Conservation (phyloP, 2,329 filamentous ascomycete genomes). For the Aspergillus pseudonomiae region DNA sequence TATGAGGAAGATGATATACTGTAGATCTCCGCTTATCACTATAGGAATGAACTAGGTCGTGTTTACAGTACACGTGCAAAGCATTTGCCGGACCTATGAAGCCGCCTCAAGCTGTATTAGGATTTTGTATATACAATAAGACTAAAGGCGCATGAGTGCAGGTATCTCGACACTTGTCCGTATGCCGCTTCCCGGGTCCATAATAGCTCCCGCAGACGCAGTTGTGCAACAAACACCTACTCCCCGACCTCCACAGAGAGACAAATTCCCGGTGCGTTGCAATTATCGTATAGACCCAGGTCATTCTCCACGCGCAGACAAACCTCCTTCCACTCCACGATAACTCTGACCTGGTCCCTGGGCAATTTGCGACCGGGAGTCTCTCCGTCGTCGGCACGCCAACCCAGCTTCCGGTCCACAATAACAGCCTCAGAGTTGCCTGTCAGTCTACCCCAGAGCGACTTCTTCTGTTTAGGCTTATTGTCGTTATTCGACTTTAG, state of each 20-base stretch:
- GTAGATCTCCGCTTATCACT: not conserved
- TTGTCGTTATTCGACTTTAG: not conserved
- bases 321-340: conserved; percentile 1
- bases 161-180: not conserved
- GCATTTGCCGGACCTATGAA: not conserved
- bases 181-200: not conserved
- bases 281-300: not conserved
- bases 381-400: not conserved
- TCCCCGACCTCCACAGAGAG: conserved; percentile 1
- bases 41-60: not conserved
- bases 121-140: not conserved
- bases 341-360: not conserved
- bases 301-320: not conserved
- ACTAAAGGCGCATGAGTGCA: not conserved
- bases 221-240: not conserved
- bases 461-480: not conserved
- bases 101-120: not conserved
- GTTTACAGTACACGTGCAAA: not conserved
- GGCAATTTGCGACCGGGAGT: not conserved
- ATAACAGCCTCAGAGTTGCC: not conserved
- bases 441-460: not conserved
- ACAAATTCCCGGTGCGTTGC: not conserved
- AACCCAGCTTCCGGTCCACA: conserved; percentile 1
- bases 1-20: not conserved
- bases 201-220: not conserved